A percentile compares a stretch with the other conserved stretches of the same genome.
These are phyloP conservation scores for Cocos nucifera DNA, from an alignment of 176 grass and related monocot genomes.

Conservation along the genomic window DNA sequence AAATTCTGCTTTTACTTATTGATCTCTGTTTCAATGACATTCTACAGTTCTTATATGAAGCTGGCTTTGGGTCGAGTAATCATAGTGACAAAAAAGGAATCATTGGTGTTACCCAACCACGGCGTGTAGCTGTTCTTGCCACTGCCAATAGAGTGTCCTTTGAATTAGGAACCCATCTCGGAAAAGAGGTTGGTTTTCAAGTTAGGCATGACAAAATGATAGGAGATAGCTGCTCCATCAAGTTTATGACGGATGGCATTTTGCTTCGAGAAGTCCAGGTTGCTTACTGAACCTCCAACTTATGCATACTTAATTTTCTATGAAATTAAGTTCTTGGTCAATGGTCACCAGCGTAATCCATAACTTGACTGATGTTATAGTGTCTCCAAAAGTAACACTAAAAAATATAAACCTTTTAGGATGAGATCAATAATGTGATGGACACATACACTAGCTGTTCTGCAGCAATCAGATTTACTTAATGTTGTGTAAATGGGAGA, in stretches of 20 bases:
- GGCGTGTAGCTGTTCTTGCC: slow-evolving; percentile 89
- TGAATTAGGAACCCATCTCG: slow-evolving; percentile 76
- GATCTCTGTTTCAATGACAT: background rate
- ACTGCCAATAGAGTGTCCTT: slow-evolving; percentile 78
- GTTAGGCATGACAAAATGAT: slow-evolving; percentile 87
- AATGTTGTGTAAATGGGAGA: no score
- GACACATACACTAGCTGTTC: no score
- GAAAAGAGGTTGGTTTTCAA: slow-evolving; percentile 94
- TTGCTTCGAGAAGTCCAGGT: slow-evolving; percentile 95
- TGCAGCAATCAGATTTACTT: no score
- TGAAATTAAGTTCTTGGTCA: no score
- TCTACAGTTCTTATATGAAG: slow-evolving; percentile 88
- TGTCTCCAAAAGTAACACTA: no score
- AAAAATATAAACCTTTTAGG: no score
- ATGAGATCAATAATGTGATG: no score
- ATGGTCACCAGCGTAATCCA: no score
- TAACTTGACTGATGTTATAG: no score
- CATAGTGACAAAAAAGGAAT: slow-evolving; percentile 68
- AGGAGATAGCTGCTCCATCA: slow-evolving; percentile 75
- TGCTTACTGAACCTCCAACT: background rate
- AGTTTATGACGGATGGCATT: slow-evolving; percentile 99
- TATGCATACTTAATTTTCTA: no score
- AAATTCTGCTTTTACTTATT: slow-evolving; percentile 1
- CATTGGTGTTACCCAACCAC: slow-evolving; percentile 94
- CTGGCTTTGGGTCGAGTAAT: slow-evolving; percentile 80